phyloP scores from a whole-genome alignment of 2,329 filamentous ascomycete species.

The Fusarium agapanthi region DNA sequence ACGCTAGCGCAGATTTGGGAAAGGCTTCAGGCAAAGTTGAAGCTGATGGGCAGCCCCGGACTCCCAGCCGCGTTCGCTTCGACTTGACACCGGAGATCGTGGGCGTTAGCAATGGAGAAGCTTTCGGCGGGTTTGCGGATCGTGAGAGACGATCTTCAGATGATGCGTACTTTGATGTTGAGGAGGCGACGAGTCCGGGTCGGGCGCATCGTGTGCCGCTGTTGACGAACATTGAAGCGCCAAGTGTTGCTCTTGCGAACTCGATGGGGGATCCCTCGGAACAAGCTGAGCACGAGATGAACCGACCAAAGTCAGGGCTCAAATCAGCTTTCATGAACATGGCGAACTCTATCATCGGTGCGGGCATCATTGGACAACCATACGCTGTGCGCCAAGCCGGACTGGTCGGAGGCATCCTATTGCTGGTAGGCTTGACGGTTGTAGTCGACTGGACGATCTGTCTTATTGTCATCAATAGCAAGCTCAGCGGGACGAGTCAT shows the following conservation, averaged over 20 bases:
- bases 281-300: constrained; percentile 63
- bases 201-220: constrained; percentile 70
- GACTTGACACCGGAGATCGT: constrained; percentile 62
- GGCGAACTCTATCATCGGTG: constrained; percentile 96
- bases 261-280: constrained; percentile 48
- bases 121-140: constrained; percentile 18
- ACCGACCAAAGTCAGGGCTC: constrained; percentile 83
- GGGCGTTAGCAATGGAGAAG: constrained; percentile 37
- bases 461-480: constrained; percentile 96
- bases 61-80: constrained; percentile 79
- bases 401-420: constrained; percentile 78
- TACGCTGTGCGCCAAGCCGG: constrained; percentile 97
- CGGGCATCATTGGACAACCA: constrained; percentile 82
- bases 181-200: constrained; percentile 59
- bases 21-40: constrained; percentile 30
- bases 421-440: constrained; percentile 82
- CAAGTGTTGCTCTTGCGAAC: constrained; percentile 75
- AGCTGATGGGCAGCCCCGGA: constrained; percentile 45
- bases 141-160: constrained; percentile 38
- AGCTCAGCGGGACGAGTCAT: constrained; percentile 90
- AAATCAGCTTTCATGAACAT: constrained; percentile 98
- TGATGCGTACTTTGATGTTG: constrained; percentile 58
- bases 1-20: constrained; percentile 21
- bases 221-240: constrained; percentile 84
- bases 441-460: constrained; percentile 97